Conservation (phyloP, 495 filamentous ascomycete species). For the Xylaria venustula region DNA sequence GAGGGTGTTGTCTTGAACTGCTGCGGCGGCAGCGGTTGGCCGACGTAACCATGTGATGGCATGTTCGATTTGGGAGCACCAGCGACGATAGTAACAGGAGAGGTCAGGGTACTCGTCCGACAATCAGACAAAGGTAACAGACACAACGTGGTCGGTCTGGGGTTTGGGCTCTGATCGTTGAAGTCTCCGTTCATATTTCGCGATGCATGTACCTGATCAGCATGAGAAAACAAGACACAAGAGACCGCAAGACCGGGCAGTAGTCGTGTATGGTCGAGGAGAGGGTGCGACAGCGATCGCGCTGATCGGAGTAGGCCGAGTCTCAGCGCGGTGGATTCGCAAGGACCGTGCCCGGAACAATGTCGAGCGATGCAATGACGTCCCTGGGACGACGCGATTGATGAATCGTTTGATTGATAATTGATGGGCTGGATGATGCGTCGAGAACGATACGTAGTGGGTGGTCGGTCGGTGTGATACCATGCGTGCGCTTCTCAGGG, state of each 20-base stretch:
- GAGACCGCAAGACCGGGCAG: conserved; percentile 16
- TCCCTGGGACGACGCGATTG: not conserved
- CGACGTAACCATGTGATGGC: conserved; percentile 36
- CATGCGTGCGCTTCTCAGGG: not conserved
- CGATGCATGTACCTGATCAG: conserved; percentile 38
- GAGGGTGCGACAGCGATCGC: conserved; percentile 37
- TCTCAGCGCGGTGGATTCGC: conserved; percentile 15
- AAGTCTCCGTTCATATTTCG: conserved; percentile 45
- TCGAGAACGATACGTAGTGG: not conserved
- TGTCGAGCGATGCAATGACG: conserved; percentile 4
- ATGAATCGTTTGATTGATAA: not conserved
- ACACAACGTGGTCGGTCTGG: conserved; percentile 29
- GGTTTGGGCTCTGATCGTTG: conserved; percentile 30
- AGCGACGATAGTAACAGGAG: conserved; percentile 25
- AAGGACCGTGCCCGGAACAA: not conserved
- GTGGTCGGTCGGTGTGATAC: not conserved
- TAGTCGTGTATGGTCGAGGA: conserved; percentile 18
- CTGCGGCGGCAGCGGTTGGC: conserved; percentile 29
- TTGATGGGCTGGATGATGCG: not conserved
- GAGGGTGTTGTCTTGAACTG: conserved; percentile 33
- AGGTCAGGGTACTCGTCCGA: conserved; percentile 36
- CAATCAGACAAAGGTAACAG: conserved; percentile 35
- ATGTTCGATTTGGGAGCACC: conserved; percentile 34
- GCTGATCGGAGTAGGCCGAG: conserved; percentile 39
- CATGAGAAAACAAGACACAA: conserved; percentile 9